Evolutionary conservation across 1,284 basidiomycete species (phyloP), one percentile per base, ranked within the genome.

Genomic region (Caloboletus firmus): DNA sequence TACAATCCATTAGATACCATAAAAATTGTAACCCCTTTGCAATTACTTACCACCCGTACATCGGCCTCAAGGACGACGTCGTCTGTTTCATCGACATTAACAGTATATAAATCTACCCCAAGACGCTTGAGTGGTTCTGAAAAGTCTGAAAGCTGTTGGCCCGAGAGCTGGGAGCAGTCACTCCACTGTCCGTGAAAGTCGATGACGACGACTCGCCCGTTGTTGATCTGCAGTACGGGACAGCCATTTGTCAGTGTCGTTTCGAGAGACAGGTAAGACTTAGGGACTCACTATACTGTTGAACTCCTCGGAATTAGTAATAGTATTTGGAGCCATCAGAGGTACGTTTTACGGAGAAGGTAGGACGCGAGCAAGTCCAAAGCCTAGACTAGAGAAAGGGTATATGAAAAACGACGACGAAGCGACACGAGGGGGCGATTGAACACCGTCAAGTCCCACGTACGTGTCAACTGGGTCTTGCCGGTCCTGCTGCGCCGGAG

Each of bases 11-110:
- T 1, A 13, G 36, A 7, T 17, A n/a, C 4, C 4, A n/a, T 28
- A 7, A 13, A 34, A 13, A 2, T 15, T 24, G n/a, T 5, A 22
- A 8, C 28, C n/a, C 7, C 11, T 13, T 31, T 3, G 32, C 7
- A 20, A 41, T 30, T 34, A 49, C 65, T 12, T 51, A 67, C 65
- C 54, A 67, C 67, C 4, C 67, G 62, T 34, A 70, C 62, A 22
- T 67, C 65, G 6, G 51, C 59, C 41, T 69, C 67, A 12, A 68
- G 35, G 12, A 55, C 65, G 13, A 69, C 52, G n/a, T 69, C 65
- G 30, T 68, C 67, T 17, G 57, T 48, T 30, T 56, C 51, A 18
- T 69, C 67, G 22, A 67, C 42, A 5, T 67, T 37, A 8, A 67
- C 64, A 20, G 55, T 56, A 40, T 68, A 67, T 3, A 69, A 40